Percentiles rank a stretch among this genome's conserved stretches.
These are phyloP conservation scores for Orbilia ellipsospora DNA, from an alignment of 2,329 filamentous ascomycete genomes.

Conservation along the genomic window DNA sequence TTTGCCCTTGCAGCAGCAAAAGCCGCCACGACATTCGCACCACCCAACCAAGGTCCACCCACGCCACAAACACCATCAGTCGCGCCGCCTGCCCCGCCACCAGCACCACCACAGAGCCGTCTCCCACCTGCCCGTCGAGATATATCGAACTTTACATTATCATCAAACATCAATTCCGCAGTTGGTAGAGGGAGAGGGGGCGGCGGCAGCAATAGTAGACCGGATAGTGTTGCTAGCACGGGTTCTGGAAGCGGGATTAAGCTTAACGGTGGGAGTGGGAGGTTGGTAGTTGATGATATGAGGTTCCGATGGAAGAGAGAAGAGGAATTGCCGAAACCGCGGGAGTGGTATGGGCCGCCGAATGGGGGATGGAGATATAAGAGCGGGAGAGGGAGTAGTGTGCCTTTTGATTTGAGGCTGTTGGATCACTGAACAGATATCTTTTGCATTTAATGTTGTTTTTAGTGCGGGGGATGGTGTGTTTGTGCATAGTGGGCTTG, in stretches of 20 bases:
- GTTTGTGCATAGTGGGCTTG: not conserved
- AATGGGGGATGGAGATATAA: constrained; percentile 79
- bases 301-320: constrained; percentile 91
- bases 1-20: constrained; percentile 61
- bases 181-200: constrained; percentile 39
- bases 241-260: constrained; percentile 18
- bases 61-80: constrained; percentile 54
- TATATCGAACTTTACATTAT: constrained; percentile 60
- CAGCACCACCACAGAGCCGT: constrained; percentile 62
- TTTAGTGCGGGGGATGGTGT: not conserved
- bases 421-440: constrained; percentile 61
- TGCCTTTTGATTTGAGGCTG: constrained; percentile 82
- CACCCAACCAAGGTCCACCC: constrained; percentile 52
- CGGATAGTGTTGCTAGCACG: constrained; percentile 40
- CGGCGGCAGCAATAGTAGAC: constrained; percentile 36
- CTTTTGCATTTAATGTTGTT: not conserved
- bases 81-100: constrained; percentile 62
- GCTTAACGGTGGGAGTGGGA: constrained; percentile 59
- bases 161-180: constrained; percentile 57
- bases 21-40: constrained; percentile 61
- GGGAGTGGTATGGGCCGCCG: constrained; percentile 74
- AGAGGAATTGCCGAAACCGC: constrained; percentile 81
- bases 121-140: constrained; percentile 58
- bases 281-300: constrained; percentile 76
- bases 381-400: constrained; percentile 91